Evolutionary conservation across 2,329 filamentous ascomycete species (phyloP).

Genomic region (Nemania serpens): DNA sequence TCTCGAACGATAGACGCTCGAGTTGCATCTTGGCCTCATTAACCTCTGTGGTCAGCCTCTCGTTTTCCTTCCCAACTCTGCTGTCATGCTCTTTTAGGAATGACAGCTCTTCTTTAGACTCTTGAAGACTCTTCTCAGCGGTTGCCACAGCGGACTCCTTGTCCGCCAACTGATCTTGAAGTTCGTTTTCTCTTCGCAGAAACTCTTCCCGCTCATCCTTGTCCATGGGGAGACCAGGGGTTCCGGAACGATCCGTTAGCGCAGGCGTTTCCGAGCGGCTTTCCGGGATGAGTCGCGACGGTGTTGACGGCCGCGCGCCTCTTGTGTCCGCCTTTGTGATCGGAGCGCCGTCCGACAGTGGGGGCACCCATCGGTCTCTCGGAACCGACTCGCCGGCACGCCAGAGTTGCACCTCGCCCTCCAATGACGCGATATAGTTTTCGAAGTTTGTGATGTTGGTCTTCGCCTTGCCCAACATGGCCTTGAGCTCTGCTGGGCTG

Average conservation of each 20-base stretch:
- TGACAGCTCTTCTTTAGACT: constrained; percentile 83
- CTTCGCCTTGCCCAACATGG: constrained; percentile 89
- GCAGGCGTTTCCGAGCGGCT: constrained; percentile 65
- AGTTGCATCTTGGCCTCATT: constrained; percentile 97
- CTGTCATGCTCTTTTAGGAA: constrained; percentile 85
- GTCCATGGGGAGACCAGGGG: constrained; percentile 84
- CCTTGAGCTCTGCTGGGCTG: constrained; percentile 92
- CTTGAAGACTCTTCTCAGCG: constrained; percentile 78
- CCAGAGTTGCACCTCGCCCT: constrained; percentile 86
- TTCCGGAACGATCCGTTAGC: constrained; percentile 81
- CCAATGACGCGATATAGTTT: constrained; percentile 79
- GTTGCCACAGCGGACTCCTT: constrained; percentile 81
- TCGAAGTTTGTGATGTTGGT: constrained; percentile 88
- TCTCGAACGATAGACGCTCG: constrained; percentile 92
- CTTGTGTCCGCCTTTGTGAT: constrained; percentile 51
- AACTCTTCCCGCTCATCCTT: constrained; percentile 98
- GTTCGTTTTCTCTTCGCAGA: constrained; percentile 89
- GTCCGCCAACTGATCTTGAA: constrained; percentile 95
- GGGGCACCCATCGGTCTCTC: constrained; percentile 82
- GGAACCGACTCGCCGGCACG: constrained; percentile 86
- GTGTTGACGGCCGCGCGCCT: constrained; percentile 58
- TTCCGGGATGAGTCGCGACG: constrained; percentile 57
- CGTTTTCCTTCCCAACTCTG: constrained; percentile 86
- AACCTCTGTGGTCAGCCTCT: constrained; percentile 80
- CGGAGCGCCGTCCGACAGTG: constrained; percentile 60